Percentiles rank a stretch among this genome's conserved stretches.
phyloP scores from a whole-genome alignment of 257 asterid genomes.

The Pogostemon cablin region DNA sequence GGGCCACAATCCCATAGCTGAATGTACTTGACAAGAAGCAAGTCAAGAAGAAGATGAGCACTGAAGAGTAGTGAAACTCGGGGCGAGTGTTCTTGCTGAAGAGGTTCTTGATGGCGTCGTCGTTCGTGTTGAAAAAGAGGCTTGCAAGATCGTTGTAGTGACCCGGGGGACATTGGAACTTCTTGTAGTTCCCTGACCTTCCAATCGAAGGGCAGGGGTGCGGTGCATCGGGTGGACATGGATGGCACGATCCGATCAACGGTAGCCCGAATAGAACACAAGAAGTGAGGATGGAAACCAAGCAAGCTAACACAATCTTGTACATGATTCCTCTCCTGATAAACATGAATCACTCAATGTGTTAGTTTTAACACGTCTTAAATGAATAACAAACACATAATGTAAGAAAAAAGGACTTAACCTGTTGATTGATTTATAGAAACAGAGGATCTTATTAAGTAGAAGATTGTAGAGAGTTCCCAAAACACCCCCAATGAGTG shows the following conservation, averaged over 20 bases:
- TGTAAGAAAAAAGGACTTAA: conserved; percentile 38
- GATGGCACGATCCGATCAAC: conserved; percentile 71
- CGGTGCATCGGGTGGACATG: conserved; percentile 66
- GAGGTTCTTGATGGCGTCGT: conserved; percentile 80
- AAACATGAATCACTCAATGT: background rate
- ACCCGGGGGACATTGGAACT: conserved; percentile 83
- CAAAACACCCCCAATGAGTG: conserved; percentile 66
- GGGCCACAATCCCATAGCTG: conserved; percentile 83
- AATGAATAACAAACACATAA: background rate
- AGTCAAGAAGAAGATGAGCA: conserved; percentile 66
- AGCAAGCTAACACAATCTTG: conserved; percentile 63
- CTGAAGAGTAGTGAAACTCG: conserved; percentile 62
- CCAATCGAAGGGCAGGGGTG: conserved; percentile 94
- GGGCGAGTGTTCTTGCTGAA: conserved; percentile 78
- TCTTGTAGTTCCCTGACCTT: conserved; percentile 85
- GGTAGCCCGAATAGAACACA: conserved; percentile 84
- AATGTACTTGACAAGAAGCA: conserved; percentile 70
- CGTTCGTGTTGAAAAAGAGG: conserved; percentile 85
- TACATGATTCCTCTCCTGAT: conserved; percentile 60
- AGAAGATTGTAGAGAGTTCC: conserved; percentile 72
- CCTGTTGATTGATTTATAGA: conserved; percentile 57
- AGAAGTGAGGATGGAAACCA: conserved; percentile 70
- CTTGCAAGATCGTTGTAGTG: conserved; percentile 89
- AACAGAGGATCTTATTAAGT: conserved; percentile 53
- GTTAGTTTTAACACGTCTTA: no score